Base-by-base conservation (phyloP, 2,329 filamentous ascomycete species). In the Penicillium sp. region DNA sequence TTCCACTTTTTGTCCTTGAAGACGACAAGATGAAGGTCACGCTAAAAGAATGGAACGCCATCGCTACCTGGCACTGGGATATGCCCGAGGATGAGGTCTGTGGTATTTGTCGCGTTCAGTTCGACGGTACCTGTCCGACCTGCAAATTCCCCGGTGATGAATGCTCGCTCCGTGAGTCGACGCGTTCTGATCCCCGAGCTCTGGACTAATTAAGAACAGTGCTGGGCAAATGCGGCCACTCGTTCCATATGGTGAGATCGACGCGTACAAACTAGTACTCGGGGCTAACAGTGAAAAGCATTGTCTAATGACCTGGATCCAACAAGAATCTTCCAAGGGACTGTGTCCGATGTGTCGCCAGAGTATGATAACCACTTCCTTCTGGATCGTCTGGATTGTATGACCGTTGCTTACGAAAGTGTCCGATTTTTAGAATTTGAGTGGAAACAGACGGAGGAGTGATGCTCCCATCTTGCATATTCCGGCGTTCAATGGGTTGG, bases 321-420 rank as follows among this genome's bases (percentile, higher is more conserved):
- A 94, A 67, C 92, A 96, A 71, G 94, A 97, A 58, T 86, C 90
- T 12, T 89, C 92, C 26, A 93, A 91, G 65, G 93, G 93, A 21
- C 88, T 96, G 59, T 99, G 94, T 70, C 94, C 94, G 26, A 97
- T 99, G 94, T 99, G 94, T 70, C 85, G 94, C 62, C 94, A 97
- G 74, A 90, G 90, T 94, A 81, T 64, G 80, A 13, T 68, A 48
- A 28, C 15, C 26, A 24, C 13, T 47, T 4, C 31, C 26, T 28
- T 21, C 4, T 26, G 7, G 7, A 6, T 26, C 6, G 4, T 26
- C 3, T 4, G 24, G 24, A 4, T 26, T 26, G 24, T 26, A 34
- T 26, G 47, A 18, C 12, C 31, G 3, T 54, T 51, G 61, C 61
- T 62, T 54, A 66, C 44, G 13, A 24, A 6, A 5, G 24, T 26